Conservation (phyloP, 345 rosid species). For the Citrus glauca region DNA sequence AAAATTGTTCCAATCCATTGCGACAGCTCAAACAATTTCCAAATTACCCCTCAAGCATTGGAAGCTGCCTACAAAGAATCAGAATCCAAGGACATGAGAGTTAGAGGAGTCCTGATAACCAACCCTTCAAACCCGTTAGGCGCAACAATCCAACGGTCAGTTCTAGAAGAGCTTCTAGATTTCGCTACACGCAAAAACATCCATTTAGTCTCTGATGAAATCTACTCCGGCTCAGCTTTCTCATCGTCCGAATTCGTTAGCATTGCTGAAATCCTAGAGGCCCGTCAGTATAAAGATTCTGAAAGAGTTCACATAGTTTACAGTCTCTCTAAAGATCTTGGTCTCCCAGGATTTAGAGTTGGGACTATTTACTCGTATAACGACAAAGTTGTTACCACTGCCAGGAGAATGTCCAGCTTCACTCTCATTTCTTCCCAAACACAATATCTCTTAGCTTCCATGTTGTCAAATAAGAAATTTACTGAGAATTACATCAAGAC, state of each 20-base stretch:
- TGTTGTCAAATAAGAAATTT: slow-evolving; percentile 66
- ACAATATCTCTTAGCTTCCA: slow-evolving; percentile 75
- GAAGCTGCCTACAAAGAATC: slow-evolving; percentile 65
- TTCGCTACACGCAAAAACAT: slow-evolving; percentile 69
- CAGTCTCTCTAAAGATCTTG: slow-evolving; percentile 92
- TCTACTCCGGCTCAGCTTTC: slow-evolving; percentile 88
- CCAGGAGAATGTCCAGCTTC: slow-evolving; percentile 95
- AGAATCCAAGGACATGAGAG: slow-evolving; percentile 44
- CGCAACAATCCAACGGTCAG: slow-evolving; percentile 52
- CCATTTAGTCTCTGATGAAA: slow-evolving; percentile 88
- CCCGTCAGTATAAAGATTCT: slow-evolving; percentile 27
- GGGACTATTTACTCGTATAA: slow-evolving; percentile 93
- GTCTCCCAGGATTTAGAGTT: slow-evolving; percentile 92
- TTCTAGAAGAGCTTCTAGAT: slow-evolving; percentile 63
- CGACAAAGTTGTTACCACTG: slow-evolving; percentile 73
- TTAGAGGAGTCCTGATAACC: slow-evolving; percentile 77
- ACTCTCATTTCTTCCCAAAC: slow-evolving; percentile 89
- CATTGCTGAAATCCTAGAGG: slow-evolving; percentile 66
- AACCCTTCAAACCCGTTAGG: slow-evolving; percentile 98
- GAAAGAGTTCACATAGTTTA: slow-evolving; percentile 95
- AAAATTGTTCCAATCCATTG: slow-evolving; percentile 71
- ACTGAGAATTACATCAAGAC: slow-evolving; percentile 50
- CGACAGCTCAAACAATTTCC: slow-evolving; percentile 80
- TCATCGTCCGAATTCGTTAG: slow-evolving; percentile 69
- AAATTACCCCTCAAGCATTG: slow-evolving; percentile 68